These are phyloP conservation scores for Gelatoporia subvermispora DNA, from an alignment of 768 basidiomycete genomes.

Conservation along the genomic window DNA sequence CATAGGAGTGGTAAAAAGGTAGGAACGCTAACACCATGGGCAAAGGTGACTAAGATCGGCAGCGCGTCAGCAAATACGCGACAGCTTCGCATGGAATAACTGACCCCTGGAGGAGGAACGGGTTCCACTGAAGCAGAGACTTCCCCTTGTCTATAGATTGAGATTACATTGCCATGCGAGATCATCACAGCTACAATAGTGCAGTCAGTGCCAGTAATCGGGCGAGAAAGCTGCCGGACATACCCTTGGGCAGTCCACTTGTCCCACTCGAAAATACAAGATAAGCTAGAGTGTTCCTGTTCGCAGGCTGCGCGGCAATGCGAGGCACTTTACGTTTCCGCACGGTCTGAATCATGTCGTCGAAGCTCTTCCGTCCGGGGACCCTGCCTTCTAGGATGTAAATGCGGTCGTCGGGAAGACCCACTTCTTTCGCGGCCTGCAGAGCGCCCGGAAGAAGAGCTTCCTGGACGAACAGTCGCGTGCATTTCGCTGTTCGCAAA, in stretches of 20 bases:
- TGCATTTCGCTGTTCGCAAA: constrained; percentile 41
- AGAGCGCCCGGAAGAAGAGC: constrained; percentile 37
- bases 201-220: background rate
- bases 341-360: constrained; percentile 38
- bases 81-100: too few relatives aligned
- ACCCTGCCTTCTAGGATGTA: constrained; percentile 43
- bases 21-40: constrained; percentile 52
- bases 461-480: constrained; percentile 50
- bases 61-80: too few relatives aligned
- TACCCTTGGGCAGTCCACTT: constrained; percentile 71
- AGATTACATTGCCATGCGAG: constrained; percentile 18
- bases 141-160: background rate
- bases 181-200: constrained; percentile 22
- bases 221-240: background rate
- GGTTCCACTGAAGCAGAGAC: background rate
- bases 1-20: constrained; percentile 67
- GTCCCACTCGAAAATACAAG: constrained; percentile 77
- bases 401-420: constrained; percentile 36
- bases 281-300: constrained; percentile 56
- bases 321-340: constrained; percentile 33
- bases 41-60: background rate
- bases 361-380: constrained; percentile 38
- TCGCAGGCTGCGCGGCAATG: constrained; percentile 40
- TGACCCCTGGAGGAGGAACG: background rate
- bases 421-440: constrained; percentile 28